phyloP scores from a whole-genome alignment of 495 filamentous ascomycete species.

The Glutinoglossum americanum region DNA sequence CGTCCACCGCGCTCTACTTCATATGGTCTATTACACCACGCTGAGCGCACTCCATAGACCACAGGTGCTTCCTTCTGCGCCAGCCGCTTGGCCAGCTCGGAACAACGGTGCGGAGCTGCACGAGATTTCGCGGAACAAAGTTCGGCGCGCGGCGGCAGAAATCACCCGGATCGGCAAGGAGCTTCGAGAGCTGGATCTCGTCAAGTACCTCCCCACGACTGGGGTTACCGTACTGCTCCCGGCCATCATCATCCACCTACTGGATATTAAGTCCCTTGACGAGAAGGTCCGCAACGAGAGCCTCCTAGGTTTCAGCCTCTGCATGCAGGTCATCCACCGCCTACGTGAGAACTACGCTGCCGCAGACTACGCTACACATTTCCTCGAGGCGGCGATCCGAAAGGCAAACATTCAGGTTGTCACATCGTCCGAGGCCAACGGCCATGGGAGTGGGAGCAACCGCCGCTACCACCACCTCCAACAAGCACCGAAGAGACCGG shows the following conservation, averaged over 20 bases:
- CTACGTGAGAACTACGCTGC: conserved; percentile 70
- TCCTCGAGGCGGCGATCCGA: conserved; percentile 64
- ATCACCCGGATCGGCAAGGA: conserved; percentile 61
- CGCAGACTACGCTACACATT: conserved; percentile 67
- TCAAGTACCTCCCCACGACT: conserved; percentile 62
- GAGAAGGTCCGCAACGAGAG: conserved; percentile 42
- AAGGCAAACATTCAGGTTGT: conserved; percentile 45
- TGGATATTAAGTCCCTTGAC: conserved; percentile 67
- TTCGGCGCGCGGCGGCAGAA: conserved; percentile 55
- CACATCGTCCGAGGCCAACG: not conserved
- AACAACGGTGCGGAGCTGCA: conserved; percentile 35
- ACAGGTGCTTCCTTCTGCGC: conserved; percentile 58
- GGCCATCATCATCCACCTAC: conserved; percentile 74
- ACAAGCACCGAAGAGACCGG: conserved; percentile 6
- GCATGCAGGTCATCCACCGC: conserved; percentile 63
- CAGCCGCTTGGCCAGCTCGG: conserved; percentile 30
- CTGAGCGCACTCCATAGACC: conserved; percentile 73
- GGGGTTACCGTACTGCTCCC: conserved; percentile 77
- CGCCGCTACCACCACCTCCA: not conserved
- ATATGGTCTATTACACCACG: conserved; percentile 78
- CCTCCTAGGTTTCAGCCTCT: conserved; percentile 58
- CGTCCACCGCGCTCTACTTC: conserved; percentile 55
- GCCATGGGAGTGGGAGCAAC: too few relatives aligned
- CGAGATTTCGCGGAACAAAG: conserved; percentile 57
- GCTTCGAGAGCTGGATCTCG: conserved; percentile 44